phyloP scores from a whole-genome alignment of 768 basidiomycete genomes.

The Lentinula sp. region DNA sequence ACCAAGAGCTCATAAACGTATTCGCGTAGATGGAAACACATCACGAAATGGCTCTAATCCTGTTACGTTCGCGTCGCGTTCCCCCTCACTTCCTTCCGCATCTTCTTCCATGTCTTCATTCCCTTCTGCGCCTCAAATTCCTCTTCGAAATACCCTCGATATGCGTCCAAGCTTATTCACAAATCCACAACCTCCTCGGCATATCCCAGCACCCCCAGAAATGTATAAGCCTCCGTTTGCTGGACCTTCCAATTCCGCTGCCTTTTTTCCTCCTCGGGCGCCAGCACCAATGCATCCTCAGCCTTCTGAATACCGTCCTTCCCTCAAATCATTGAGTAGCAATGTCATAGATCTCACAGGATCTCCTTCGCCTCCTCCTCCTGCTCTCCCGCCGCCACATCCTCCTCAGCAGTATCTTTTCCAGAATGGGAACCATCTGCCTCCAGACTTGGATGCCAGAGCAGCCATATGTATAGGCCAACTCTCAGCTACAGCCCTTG shows the following conservation, averaged over 20 bases:
- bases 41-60: constrained; percentile 2
- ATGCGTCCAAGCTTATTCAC: constrained; percentile 12
- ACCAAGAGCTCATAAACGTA: constrained; percentile 34
- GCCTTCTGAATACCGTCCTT: constrained; percentile 20
- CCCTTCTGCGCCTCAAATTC: constrained; percentile 9
- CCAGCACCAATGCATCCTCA: constrained; percentile 11
- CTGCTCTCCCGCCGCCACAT: constrained; percentile 20
- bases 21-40: constrained; percentile 27
- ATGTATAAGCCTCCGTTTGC: constrained; percentile 49
- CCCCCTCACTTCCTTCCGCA: constrained; percentile 8
- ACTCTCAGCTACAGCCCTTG: constrained; percentile 73
- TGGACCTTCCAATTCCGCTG: constrained; percentile 33
- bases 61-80: constrained; percentile 13
- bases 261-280: constrained; percentile 19
- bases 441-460: constrained; percentile 64
- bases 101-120: constrained; percentile 18
- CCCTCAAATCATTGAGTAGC: constrained; percentile 23
- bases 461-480: constrained; percentile 88
- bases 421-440: constrained; percentile 23
- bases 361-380: constrained; percentile 43
- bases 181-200: neutral
- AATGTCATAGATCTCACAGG: constrained; percentile 75
- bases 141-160: constrained; percentile 6
- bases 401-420: constrained; percentile 20
- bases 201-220: constrained; percentile 5